Conservation (phyloP, 768 basidiomycete species). For the Lyophyllum atratum region DNA sequence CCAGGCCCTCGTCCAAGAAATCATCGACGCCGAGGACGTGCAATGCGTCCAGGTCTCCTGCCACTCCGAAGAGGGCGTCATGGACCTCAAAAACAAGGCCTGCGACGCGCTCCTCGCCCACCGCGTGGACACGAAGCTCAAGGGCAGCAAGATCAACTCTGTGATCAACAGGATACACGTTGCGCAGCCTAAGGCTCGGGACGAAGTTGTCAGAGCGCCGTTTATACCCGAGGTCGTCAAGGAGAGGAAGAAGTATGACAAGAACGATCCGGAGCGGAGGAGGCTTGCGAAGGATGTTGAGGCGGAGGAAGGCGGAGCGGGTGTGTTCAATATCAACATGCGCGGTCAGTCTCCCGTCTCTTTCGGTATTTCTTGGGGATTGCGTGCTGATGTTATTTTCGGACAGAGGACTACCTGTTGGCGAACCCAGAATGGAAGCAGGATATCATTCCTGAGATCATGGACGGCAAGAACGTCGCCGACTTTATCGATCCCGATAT, state of each 20-base stretch:
- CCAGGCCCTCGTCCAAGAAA: constrained; percentile 82
- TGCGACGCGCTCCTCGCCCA: constrained; percentile 96
- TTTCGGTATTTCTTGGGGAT: background rate
- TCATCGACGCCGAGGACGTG: constrained; percentile 74
- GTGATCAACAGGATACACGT: constrained; percentile 97
- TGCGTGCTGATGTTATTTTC: constrained; percentile 4
- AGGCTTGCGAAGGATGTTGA: constrained; percentile 82
- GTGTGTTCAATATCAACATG: constrained; percentile 88
- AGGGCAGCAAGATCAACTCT: constrained; percentile 89
- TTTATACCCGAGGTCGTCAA: constrained; percentile 88
- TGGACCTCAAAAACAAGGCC: constrained; percentile 92
- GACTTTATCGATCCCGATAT: constrained; percentile 99
- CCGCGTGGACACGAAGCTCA: constrained; percentile 92
- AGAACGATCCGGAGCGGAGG: constrained; percentile 77
- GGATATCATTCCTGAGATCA: constrained; percentile 97
- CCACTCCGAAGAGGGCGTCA: constrained; percentile 96
- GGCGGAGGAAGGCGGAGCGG: constrained; percentile 83
- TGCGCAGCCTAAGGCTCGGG: constrained; percentile 85
- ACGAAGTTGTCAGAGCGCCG: constrained; percentile 84
- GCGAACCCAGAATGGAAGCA: constrained; percentile 92
- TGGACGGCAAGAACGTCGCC: constrained; percentile 98
- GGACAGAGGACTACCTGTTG: constrained; percentile 86
- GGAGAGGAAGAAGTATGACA: constrained; percentile 81
- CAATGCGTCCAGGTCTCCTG: constrained; percentile 86
- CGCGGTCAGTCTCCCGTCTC: constrained; percentile 61